A percentile compares a stretch with the other conserved stretches of the same genome.
Conservation (phyloP, 495 filamentous ascomycete genomes). For the Neurospora sp. region DNA sequence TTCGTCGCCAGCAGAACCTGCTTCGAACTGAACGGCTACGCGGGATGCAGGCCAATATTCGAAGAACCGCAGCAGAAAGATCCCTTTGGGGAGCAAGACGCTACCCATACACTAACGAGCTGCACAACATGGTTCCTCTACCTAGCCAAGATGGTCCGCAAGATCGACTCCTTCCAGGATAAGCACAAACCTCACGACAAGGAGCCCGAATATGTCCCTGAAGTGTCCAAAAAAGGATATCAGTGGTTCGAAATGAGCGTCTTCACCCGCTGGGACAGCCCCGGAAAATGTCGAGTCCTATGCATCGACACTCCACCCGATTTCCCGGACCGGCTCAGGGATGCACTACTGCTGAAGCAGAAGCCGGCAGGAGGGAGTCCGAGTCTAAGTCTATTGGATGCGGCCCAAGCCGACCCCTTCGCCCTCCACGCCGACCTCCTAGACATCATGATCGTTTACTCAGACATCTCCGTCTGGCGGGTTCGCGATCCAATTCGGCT, state of each 20-base stretch:
- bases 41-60: slow-evolving; percentile 7
- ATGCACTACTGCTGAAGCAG: not conserved
- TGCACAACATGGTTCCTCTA: slow-evolving; percentile 14
- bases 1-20: slow-evolving; percentile 14
- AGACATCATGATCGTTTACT: slow-evolving; percentile 10
- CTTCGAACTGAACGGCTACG: slow-evolving; percentile 17
- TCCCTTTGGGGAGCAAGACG: slow-evolving; percentile 1
- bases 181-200: slow-evolving; percentile 3
- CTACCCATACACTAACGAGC: not conserved
- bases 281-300: slow-evolving; percentile 5
- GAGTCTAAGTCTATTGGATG: not conserved
- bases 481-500: slow-evolving; percentile 13
- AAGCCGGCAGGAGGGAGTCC: not conserved
- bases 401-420: slow-evolving; percentile 4
- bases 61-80: not conserved
- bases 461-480: slow-evolving; percentile 14
- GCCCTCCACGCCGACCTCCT: slow-evolving; percentile 13
- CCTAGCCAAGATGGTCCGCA: slow-evolving; percentile 14
- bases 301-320: slow-evolving; percentile 10
- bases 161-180: not conserved
- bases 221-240: slow-evolving; percentile 1
- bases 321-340: not conserved
- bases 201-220: slow-evolving; percentile 6
- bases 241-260: slow-evolving; percentile 16
- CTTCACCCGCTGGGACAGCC: slow-evolving; percentile 13